Evolutionary conservation across 805 yeast species (phyloP).

Genomic region (Teunomyces aglyptinius): DNA sequence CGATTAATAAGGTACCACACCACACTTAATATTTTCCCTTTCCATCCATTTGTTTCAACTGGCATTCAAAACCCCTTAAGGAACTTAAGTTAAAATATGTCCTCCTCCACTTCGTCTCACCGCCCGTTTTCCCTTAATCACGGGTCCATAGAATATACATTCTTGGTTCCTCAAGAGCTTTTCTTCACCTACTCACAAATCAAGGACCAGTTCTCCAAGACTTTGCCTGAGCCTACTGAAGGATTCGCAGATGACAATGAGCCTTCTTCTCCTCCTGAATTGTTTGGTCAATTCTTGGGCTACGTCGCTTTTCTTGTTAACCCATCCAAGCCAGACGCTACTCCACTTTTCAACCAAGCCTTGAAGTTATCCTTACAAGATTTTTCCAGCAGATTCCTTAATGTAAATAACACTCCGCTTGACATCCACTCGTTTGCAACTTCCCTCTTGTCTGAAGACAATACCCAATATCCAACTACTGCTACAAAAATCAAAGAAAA

Average conservation of each 20-base stretch:
- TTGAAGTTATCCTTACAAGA: slow-evolving; percentile 71
- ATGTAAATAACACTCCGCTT: slow-evolving; percentile 40
- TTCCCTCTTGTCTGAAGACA: slow-evolving; percentile 52
- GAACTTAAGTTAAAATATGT: background rate
- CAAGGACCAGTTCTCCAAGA: slow-evolving; percentile 77
- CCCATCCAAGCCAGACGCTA: slow-evolving; percentile 43
- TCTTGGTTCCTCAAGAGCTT: slow-evolving; percentile 79
- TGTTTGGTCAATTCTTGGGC: slow-evolving; percentile 81
- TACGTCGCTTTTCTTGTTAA: slow-evolving; percentile 53
- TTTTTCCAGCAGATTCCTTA: slow-evolving; percentile 76
- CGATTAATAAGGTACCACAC: slow-evolving; percentile 3
- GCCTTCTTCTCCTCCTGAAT: slow-evolving; percentile 82
- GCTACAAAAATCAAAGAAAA: slow-evolving; percentile 60
- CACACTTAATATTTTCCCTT: background rate
- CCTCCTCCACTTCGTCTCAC: slow-evolving; percentile 19
- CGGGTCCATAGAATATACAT: slow-evolving; percentile 84
- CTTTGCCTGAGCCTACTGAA: slow-evolving; percentile 78
- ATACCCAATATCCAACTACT: slow-evolving; percentile 57
- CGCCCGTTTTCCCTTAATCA: slow-evolving; percentile 83
- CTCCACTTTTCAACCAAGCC: slow-evolving; percentile 59
- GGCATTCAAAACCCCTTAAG: background rate
- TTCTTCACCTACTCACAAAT: slow-evolving; percentile 83
- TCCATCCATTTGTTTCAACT: background rate
- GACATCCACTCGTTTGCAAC: slow-evolving; percentile 93
- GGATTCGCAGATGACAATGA: slow-evolving; percentile 84